These are phyloP conservation scores for Dioscorea alata DNA, from an alignment of 106 monocot genomes.

Conservation along the genomic window DNA sequence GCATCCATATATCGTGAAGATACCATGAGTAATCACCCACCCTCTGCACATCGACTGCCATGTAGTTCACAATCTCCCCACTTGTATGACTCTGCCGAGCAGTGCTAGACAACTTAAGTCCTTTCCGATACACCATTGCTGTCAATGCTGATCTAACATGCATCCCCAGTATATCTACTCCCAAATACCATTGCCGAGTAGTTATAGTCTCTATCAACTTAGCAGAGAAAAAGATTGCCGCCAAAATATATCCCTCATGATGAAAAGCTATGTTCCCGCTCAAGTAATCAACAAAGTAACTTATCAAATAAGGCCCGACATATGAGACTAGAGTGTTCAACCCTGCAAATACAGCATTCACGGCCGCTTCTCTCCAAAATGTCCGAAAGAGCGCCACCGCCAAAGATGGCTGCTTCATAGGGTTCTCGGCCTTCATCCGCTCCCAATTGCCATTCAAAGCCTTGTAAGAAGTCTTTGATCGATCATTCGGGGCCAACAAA, in stretches of 20 bases:
- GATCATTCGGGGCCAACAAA: constrained; percentile 56
- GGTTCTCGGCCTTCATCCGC: constrained; percentile 49
- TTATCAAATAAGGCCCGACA: constrained; percentile 82
- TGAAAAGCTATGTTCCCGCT: constrained; percentile 61
- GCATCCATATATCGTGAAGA: constrained; percentile 96
- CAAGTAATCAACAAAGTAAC: constrained; percentile 88
- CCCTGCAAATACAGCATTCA: constrained; percentile 74
- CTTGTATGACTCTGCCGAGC: constrained; percentile 85
- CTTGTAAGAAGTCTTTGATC: constrained; percentile 85
- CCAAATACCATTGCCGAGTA: constrained; percentile 85
- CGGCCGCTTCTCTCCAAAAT: constrained; percentile 69
- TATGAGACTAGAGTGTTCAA: constrained; percentile 78
- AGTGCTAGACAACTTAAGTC: constrained; percentile 65
- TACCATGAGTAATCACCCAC: constrained; percentile 93
- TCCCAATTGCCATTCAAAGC: constrained; percentile 69
- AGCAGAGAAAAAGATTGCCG: constrained; percentile 63
- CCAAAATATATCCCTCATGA: constrained; percentile 82
- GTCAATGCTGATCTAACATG: constrained; percentile 88
- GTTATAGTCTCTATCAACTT: constrained; percentile 88
- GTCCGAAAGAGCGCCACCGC: constrained; percentile 60
- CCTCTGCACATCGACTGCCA: constrained; percentile 97
- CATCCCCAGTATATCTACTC: constrained; percentile 97
- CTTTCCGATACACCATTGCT: constrained; percentile 94
- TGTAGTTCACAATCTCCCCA: constrained; percentile 99
- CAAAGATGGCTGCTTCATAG: constrained; percentile 39